Evolutionary conservation across 345 rosid species (phyloP).

Genomic region (Camelina neglecta): DNA sequence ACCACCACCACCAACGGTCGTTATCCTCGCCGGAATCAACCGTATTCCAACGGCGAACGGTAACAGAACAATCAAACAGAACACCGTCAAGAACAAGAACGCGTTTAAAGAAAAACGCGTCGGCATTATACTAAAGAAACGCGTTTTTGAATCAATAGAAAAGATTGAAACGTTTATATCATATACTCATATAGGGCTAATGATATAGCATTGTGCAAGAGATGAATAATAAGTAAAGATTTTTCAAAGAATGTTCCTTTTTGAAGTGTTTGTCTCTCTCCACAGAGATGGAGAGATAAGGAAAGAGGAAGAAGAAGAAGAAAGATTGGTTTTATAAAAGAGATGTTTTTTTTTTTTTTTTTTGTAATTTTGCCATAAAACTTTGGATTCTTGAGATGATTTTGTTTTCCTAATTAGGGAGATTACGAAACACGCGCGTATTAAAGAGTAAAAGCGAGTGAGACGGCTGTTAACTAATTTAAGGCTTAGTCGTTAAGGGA

Average conservation of each 20-base stretch:
- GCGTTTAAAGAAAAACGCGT: conserved; percentile 33
- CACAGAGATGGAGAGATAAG: conserved; percentile 46
- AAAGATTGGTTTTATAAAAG: conserved; percentile 44
- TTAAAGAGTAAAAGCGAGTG: conserved; percentile 22
- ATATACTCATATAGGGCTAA: conserved; percentile 15
- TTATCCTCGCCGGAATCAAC: conserved; percentile 47
- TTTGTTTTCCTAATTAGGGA: conserved; percentile 25
- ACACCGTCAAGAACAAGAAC: conserved; percentile 33
- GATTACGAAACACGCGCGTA: conserved; percentile 20
- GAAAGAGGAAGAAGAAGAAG: conserved; percentile 32
- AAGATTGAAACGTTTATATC: conserved; percentile 19
- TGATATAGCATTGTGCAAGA: conserved; percentile 36
- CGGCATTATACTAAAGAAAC: conserved; percentile 39
- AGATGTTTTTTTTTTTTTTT: conserved; percentile 11
- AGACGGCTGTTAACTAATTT: not conserved
- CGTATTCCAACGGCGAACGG: conserved; percentile 65
- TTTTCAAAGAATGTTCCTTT: conserved; percentile 26
- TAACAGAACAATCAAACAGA: conserved; percentile 38
- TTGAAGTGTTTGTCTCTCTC: conserved; percentile 30
- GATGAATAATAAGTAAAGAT: conserved; percentile 9
- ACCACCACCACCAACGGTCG: conserved; percentile 17
- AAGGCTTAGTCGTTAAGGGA: conserved; percentile 45
- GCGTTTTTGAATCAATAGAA: conserved; percentile 4
- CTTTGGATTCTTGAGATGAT: conserved; percentile 42
- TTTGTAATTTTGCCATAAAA: not conserved